phyloP scores from a whole-genome alignment of 768 basidiomycete species.

The Tulasnella calospora region DNA sequence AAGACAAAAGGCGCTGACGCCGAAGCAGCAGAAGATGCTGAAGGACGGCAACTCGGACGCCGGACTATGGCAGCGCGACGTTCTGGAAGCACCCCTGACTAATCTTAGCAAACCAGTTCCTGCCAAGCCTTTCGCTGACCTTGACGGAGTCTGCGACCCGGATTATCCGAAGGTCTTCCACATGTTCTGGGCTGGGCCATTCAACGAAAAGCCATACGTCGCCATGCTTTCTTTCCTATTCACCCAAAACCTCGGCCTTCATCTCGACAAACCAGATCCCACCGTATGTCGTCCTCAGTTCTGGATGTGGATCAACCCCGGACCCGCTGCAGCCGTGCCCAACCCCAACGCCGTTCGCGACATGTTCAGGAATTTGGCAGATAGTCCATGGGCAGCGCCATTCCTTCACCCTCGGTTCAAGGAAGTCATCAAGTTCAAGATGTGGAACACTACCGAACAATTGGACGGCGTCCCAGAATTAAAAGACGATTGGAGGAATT shows the following conservation, averaged over 20 bases:
- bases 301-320: constrained; percentile 98
- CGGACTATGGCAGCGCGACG: constrained; percentile 19
- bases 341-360: constrained; percentile 74
- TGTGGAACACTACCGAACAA: constrained; percentile 99
- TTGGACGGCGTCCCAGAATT: constrained; percentile 87
- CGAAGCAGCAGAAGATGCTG: constrained; percentile 25
- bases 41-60: constrained; percentile 25
- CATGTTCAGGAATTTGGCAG: constrained; percentile 73
- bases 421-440: constrained; percentile 87
- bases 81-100: constrained; percentile 47
- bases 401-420: constrained; percentile 91
- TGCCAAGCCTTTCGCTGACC: constrained; percentile 55
- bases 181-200: constrained; percentile 99
- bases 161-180: constrained; percentile 88
- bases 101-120: constrained; percentile 48
- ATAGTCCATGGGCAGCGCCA: constrained; percentile 90
- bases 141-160: constrained; percentile 62
- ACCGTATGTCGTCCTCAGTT: constrained; percentile 81
- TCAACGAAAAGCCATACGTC: constrained; percentile 98
- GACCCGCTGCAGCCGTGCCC: constrained; percentile 85
- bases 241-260: constrained; percentile 88
- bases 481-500: constrained; percentile 80
- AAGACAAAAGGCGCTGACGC: constrained; percentile 18
- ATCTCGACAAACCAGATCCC: constrained; percentile 47
- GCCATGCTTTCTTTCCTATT: constrained; percentile 91